Base-by-base conservation (phyloP, 345 rosid genomes). In the Durio zibethinus region DNA sequence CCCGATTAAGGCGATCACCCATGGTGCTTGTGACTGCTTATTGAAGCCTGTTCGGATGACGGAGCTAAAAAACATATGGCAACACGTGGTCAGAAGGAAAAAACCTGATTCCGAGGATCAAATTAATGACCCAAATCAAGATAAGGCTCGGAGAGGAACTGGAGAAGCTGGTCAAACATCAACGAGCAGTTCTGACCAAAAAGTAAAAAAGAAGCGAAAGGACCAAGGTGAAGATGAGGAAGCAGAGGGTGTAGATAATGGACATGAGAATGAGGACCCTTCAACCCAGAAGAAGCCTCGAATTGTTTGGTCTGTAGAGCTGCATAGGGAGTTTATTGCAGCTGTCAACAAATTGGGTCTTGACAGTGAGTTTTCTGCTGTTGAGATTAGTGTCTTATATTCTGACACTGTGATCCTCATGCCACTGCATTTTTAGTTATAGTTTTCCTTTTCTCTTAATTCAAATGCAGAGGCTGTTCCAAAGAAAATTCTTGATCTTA, bases 31-130 rank as follows among this genome's bases (percentile, higher is more conserved):
- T 36, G 98, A 96, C 76, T 96, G 93, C 76, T 75, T 96, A 77
- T 77, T 91, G 47, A 96, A 96, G 79, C 99, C 98, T 33, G 92
- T 92, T 69, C 82, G 93, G 45, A 80, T 86, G 4, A 91, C 93
- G 89, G 97, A 90, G 89, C 89, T 96, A 73, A 82, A 84, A 77
- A 96, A 96, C 84, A 93, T 95, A 82, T 95, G 99, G 99, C 99
- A 92, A 40, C 97, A 91, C 78, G 97, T 91, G 10, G 70, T 91
- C 40, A 83, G 97, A 86, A 91, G 66, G 75, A 87, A 80, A 84
- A 90, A 83, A 60, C 18, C 75, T 10, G 79, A 78, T 2, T 82
- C 84, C 9, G 80, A 78, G 79, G 82, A 82, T 63, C 85, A 66
- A 40, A 82, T 64, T 78, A 81, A 78, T 72, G 56, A 66, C 0